These are phyloP conservation scores for Phascolomyces articulosus DNA, from an alignment of 371 early-diverging fungal species.

Conservation along the genomic window DNA sequence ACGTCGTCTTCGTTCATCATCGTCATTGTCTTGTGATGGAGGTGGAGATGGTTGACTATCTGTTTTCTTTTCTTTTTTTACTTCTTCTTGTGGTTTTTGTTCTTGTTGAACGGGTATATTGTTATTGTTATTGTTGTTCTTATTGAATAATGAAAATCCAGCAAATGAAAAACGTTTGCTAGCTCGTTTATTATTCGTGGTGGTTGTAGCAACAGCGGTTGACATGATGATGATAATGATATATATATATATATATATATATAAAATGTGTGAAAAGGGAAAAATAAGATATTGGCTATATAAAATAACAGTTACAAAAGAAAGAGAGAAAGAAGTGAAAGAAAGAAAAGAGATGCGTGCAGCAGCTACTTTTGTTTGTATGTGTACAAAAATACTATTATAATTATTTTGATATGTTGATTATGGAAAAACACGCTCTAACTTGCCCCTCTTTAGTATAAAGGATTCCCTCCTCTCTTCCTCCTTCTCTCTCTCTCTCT, in stretches of 20 bases:
- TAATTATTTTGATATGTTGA: too few species aligned
- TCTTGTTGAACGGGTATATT: too few species aligned
- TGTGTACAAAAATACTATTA: not conserved
- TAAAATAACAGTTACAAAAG: not conserved
- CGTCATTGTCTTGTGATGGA: not conserved
- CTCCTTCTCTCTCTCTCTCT: too few species aligned
- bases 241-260: not conserved
- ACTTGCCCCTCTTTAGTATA: not conserved
- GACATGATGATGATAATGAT: not conserved
- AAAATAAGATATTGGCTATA: too few species aligned
- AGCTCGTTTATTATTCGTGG: not conserved
- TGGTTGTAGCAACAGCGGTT: not conserved
- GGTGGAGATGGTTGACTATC: slow-evolving; percentile 1
- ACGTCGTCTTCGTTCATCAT: slow-evolving; percentile 15
- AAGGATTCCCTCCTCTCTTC: not conserved
- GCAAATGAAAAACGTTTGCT: slow-evolving; percentile 45
- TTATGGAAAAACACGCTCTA: too few species aligned
- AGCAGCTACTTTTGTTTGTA: too few species aligned
- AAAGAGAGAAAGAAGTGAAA: not conserved
- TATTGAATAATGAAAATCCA: slow-evolving; percentile 24
- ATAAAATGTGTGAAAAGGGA: too few species aligned
- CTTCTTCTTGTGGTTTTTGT: not conserved
- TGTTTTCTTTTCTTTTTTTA: too few species aligned
- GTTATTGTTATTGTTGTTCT: not conserved
- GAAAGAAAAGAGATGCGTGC: not conserved